These are phyloP conservation scores for Apiospora saccharicola DNA, from an alignment of 2,329 filamentous ascomycete species.

Conservation along the genomic window DNA sequence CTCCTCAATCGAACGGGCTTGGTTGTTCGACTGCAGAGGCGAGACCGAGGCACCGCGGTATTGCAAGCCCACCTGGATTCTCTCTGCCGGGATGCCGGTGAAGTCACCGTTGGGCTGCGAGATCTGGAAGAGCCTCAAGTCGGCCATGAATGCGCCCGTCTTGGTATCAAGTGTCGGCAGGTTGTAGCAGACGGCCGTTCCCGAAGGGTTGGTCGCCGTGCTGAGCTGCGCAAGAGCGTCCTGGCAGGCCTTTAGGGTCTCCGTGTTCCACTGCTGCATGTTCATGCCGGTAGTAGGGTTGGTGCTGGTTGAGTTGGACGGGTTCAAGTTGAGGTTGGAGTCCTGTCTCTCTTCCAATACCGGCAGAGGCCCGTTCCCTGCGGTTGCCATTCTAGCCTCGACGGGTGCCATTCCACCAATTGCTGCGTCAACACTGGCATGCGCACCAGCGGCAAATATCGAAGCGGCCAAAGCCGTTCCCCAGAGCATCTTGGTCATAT, in stretches of 20 bases:
- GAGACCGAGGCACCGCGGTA: conserved; percentile 63
- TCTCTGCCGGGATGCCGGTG: conserved; percentile 55
- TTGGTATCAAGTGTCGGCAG: conserved; percentile 72
- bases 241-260: conserved; percentile 66
- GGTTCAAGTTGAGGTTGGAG: conserved; percentile 26
- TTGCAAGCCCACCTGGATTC: conserved; percentile 62
- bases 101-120: conserved; percentile 64
- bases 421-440: conserved; percentile 40
- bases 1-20: conserved; percentile 25
- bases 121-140: conserved; percentile 77
- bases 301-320: conserved; percentile 37
- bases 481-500: conserved; percentile 46
- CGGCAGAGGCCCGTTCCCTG: conserved; percentile 9
- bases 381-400: conserved; percentile 24
- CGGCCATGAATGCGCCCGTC: conserved; percentile 77
- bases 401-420: conserved; percentile 27
- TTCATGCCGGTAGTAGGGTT: conserved; percentile 51
- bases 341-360: conserved; percentile 28
- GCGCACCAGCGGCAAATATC: conserved; percentile 45
- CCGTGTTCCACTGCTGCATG: conserved; percentile 62
- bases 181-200: conserved; percentile 85
- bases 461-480: conserved; percentile 43
- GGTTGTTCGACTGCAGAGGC: conserved; percentile 42
- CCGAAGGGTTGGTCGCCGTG: conserved; percentile 74
- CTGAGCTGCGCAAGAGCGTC: conserved; percentile 61